Evolutionary conservation across 1,139 yeast species (phyloP).

Genomic region (Chernovozyma sophiae-reginae): DNA sequence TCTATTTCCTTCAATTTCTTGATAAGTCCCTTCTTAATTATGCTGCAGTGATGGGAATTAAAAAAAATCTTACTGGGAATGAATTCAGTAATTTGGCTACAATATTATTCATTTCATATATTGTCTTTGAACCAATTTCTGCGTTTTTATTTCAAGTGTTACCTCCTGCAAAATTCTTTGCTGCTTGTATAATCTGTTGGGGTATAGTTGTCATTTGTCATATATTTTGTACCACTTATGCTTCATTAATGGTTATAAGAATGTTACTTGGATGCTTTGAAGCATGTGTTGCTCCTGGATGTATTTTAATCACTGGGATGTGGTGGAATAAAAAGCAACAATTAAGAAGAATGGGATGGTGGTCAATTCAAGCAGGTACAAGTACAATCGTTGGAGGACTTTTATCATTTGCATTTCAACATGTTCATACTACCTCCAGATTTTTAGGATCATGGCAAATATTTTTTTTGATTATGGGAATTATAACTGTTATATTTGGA

Average conservation of each 20-base stretch:
- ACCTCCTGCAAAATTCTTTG: constrained; percentile 38
- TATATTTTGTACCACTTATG: constrained; percentile 32
- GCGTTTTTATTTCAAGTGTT: constrained; percentile 33
- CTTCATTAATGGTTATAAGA: constrained; percentile 39
- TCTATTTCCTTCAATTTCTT: constrained; percentile 42
- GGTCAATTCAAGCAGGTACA: constrained; percentile 38
- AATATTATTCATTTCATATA: constrained; percentile 42
- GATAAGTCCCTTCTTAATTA: constrained; percentile 43
- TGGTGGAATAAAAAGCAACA: constrained; percentile 40
- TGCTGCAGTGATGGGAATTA: constrained; percentile 52
- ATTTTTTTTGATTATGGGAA: constrained; percentile 34
- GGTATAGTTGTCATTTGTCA: constrained; percentile 36
- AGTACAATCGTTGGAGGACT: constrained; percentile 41
- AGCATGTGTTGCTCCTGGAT: constrained; percentile 43
- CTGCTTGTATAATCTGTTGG: constrained; percentile 36
- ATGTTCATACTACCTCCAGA: constrained; percentile 20
- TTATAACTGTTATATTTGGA: constrained; percentile 32
- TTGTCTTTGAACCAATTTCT: constrained; percentile 44
- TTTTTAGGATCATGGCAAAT: constrained; percentile 36
- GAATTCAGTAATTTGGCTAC: constrained; percentile 42
- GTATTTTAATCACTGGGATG: constrained; percentile 38
- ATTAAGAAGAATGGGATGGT: constrained; percentile 30
- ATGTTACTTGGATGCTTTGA: constrained; percentile 40
- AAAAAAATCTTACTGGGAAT: constrained; percentile 28
- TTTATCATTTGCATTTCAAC: constrained; percentile 40